A percentile compares a stretch with the other conserved stretches of the same genome.
Evolutionary conservation across 2,329 filamentous ascomycete species (phyloP).

Genomic region (Aspergillus chevalieri): DNA sequence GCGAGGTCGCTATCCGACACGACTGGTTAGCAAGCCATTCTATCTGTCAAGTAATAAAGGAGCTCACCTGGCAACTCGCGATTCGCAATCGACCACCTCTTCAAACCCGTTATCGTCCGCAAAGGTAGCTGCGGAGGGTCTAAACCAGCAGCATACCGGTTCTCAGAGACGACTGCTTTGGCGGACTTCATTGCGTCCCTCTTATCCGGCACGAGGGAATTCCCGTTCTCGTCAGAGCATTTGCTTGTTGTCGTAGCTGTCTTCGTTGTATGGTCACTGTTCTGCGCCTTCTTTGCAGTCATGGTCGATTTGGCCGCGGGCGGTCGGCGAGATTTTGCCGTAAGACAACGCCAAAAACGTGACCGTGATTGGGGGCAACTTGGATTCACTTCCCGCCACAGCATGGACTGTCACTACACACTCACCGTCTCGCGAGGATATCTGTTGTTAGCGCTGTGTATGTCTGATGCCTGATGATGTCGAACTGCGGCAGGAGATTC

Average conservation of each 20-base stretch:
- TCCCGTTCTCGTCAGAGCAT: constrained; percentile 5
- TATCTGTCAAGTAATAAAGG: neutral
- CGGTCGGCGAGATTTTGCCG: constrained; percentile 8
- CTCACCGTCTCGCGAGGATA: neutral
- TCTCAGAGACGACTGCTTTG: constrained; percentile 29
- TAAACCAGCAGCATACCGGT: constrained; percentile 14
- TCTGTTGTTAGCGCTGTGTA: neutral
- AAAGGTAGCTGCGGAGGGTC: constrained; percentile 16
- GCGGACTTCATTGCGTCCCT: constrained; percentile 28
- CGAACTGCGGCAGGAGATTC: constrained; percentile 38
- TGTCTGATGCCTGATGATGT: constrained; percentile 34
- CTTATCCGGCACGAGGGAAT: constrained; percentile 1
- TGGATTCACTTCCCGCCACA: neutral
- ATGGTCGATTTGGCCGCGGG: neutral
- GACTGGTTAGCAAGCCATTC: neutral
- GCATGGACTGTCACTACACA: too few relatives aligned
- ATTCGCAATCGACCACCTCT: constrained; percentile 75
- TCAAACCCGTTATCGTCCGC: constrained; percentile 66
- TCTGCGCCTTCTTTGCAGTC: neutral
- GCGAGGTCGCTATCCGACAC: constrained; percentile 48
- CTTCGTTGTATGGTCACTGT: neutral
- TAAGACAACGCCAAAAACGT: constrained; percentile 4
- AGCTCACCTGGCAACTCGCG: constrained; percentile 62
- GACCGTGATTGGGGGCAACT: constrained; percentile 8
- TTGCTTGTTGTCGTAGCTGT: neutral